A percentile compares a stretch with the other conserved stretches of the same genome.
phyloP scores from a whole-genome alignment of 352 stramenopile genomes.

The Phytopythium mirpurense region DNA sequence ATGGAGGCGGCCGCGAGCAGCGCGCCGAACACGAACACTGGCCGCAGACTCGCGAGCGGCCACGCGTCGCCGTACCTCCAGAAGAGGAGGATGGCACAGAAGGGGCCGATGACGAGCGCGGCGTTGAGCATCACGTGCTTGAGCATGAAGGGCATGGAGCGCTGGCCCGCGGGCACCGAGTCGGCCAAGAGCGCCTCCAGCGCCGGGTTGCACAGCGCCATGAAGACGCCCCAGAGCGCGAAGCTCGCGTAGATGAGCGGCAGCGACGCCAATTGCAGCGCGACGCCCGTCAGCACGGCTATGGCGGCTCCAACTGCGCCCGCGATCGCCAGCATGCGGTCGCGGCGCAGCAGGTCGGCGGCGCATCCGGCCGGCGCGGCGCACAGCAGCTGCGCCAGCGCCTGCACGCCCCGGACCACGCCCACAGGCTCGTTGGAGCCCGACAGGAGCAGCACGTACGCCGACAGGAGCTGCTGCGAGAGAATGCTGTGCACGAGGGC shows the following conservation, averaged over 20 bases:
- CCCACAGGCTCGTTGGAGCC: constrained; percentile 39
- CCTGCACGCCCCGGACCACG: constrained; percentile 40
- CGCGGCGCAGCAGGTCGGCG: constrained; percentile 47
- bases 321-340: constrained; percentile 36
- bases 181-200: constrained; percentile 84
- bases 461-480: constrained; percentile 46
- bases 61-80: constrained; percentile 67
- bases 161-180: constrained; percentile 58
- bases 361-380: constrained; percentile 48
- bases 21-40: constrained; percentile 64
- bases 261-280: constrained; percentile 38
- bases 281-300: constrained; percentile 34
- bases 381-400: constrained; percentile 46
- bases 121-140: constrained; percentile 60
- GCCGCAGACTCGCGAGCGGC: constrained; percentile 49
- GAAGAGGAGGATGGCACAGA: constrained; percentile 64
- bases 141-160: constrained; percentile 74
- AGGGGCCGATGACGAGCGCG: constrained; percentile 44
- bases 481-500: constrained; percentile 29
- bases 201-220: constrained; percentile 64
- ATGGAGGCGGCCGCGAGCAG: constrained; percentile 55
- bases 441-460: constrained; percentile 58
- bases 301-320: constrained; percentile 30
- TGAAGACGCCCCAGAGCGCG: constrained; percentile 75
- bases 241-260: constrained; percentile 59